phyloP scores from a whole-genome alignment of 129 eudicot species.

The Saposhnikovia divaricata region DNA sequence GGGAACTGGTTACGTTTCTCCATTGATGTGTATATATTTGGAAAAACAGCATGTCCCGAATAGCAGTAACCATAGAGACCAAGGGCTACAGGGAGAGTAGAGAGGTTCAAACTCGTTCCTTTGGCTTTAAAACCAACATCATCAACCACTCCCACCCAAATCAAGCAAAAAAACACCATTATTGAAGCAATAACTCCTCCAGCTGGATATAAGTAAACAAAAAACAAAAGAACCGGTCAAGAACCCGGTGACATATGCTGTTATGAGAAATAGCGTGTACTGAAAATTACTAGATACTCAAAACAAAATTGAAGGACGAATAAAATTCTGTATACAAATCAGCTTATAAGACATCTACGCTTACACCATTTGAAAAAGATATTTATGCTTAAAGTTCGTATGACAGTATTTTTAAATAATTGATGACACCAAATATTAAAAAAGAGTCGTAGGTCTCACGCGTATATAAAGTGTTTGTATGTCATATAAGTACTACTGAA shows the following conservation, averaged over 20 bases:
- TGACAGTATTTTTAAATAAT: background rate
- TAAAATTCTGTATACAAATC: background rate
- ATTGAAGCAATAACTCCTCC: conserved; percentile 94
- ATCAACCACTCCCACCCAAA: conserved; percentile 85
- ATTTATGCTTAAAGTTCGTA: background rate
- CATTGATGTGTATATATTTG: conserved; percentile 91
- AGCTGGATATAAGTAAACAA: conserved; percentile 38
- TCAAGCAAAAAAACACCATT: conserved; percentile 59
- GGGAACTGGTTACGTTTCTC: conserved; percentile 58
- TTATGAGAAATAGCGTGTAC: background rate
- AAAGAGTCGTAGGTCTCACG: background rate
- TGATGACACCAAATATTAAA: background rate
- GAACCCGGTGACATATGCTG: background rate
- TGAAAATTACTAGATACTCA: background rate
- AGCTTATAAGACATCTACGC: background rate
- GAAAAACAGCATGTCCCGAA: conserved; percentile 94
- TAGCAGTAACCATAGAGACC: conserved; percentile 92
- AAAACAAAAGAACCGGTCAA: background rate
- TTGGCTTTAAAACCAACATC: conserved; percentile 40
- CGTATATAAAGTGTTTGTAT: background rate
- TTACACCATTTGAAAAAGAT: background rate
- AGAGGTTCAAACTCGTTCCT: conserved; percentile 57
- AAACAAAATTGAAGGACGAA: background rate
- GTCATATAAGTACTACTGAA: background rate
- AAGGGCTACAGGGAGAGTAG: conserved; percentile 84